phyloP scores from a whole-genome alignment of 345 rosid genomes.

The Barbarea vulgaris region DNA sequence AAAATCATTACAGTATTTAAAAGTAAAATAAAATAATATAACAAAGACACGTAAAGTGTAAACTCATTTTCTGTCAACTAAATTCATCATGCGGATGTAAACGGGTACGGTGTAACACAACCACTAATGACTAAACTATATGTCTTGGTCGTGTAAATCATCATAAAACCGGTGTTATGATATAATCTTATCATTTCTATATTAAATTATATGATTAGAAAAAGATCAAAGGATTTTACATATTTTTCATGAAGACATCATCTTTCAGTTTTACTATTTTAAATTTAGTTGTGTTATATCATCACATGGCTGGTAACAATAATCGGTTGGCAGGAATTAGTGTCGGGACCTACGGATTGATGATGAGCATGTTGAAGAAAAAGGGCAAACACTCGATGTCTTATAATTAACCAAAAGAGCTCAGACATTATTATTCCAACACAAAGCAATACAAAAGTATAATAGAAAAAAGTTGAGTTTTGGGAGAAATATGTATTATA shows the following conservation, averaged over 20 bases:
- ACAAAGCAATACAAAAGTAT: constrained; percentile 5
- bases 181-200: background rate
- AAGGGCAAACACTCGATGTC: constrained; percentile 16
- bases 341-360: constrained; percentile 31
- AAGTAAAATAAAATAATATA: too few species aligned
- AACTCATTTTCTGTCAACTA: background rate
- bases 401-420: constrained; percentile 18
- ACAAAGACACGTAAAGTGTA: background rate
- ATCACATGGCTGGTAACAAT: background rate
- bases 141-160: background rate
- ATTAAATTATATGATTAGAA: background rate
- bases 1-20: too few species aligned
- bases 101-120: background rate
- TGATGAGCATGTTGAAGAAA: constrained; percentile 19
- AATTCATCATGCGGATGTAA: background rate
- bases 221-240: background rate
- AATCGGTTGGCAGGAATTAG: constrained; percentile 23
- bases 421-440: constrained; percentile 16
- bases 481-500: background rate
- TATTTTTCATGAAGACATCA: background rate
- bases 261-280: background rate
- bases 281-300: background rate
- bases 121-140: too few species aligned
- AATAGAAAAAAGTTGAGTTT: background rate
- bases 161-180: background rate